Evolutionary conservation across 2,329 filamentous ascomycete species (phyloP).

Genomic region (Exutisphaerella laricina): DNA sequence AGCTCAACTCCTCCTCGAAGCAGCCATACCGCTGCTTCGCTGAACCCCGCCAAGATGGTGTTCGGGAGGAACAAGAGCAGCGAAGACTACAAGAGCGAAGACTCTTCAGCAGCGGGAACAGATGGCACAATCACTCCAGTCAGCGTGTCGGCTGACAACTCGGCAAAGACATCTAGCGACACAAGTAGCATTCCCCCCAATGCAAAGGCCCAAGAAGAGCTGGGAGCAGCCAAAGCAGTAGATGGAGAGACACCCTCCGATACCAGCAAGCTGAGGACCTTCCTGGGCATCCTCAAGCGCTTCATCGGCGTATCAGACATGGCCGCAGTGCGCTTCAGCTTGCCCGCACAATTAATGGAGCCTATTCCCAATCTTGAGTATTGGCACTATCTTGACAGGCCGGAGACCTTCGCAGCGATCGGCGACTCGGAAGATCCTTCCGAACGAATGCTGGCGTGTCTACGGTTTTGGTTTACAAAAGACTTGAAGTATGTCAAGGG

Average conservation of each 20-base stretch:
- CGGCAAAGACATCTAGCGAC: constrained; percentile 2
- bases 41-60: constrained; percentile 9
- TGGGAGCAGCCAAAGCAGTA: constrained; percentile 8
- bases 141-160: constrained; percentile 1
- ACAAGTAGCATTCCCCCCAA: constrained; percentile 6
- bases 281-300: constrained; percentile 80
- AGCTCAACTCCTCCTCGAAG: background rate
- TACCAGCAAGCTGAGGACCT: constrained; percentile 80
- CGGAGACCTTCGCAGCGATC: constrained; percentile 78
- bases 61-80: constrained; percentile 10
- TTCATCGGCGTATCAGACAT: constrained; percentile 97
- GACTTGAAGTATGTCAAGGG: constrained; percentile 98
- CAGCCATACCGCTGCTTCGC: constrained; percentile 1
- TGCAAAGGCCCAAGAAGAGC: constrained; percentile 10
- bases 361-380: constrained; percentile 97
- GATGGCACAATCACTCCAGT: background rate
- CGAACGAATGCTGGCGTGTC: constrained; percentile 88
- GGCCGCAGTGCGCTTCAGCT: constrained; percentile 88
- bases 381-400: constrained; percentile 96
- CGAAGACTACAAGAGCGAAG: background rate
- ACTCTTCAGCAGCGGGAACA: background rate
- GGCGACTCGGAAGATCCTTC: constrained; percentile 87
- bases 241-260: constrained; percentile 59
- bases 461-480: constrained; percentile 98
- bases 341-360: constrained; percentile 91